Conservation (phyloP, 768 basidiomycete genomes). For the Epithele typhae region DNA sequence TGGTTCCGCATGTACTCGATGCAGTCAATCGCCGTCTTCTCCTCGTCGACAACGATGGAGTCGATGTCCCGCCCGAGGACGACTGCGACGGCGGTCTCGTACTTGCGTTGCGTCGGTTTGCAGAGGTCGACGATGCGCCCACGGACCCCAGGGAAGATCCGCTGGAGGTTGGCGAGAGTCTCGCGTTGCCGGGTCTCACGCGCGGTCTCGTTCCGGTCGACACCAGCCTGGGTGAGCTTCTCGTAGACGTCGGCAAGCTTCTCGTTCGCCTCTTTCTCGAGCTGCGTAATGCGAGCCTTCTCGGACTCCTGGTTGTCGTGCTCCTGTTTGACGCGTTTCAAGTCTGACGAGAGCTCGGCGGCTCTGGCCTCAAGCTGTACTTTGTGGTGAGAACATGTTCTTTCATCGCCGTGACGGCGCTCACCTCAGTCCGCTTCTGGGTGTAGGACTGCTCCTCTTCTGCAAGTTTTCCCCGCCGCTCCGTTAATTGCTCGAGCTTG, state of each 20-base stretch:
- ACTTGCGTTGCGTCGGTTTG: conserved; percentile 90
- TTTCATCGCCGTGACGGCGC: too few species aligned
- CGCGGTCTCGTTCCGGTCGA: conserved; percentile 84
- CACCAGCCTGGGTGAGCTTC: conserved; percentile 85
- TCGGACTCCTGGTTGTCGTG: conserved; percentile 85
- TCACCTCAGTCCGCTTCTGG: conserved; percentile 56
- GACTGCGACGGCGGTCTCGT: conserved; percentile 87
- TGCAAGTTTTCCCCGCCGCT: conserved; percentile 49
- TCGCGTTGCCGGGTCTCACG: conserved; percentile 83
- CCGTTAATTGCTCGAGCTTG: conserved; percentile 59
- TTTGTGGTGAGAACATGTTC: too few species aligned
- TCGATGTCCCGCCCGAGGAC: conserved; percentile 94
- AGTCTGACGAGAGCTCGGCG: conserved; percentile 49
- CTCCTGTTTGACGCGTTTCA: conserved; percentile 67
- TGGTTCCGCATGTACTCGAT: conserved; percentile 98
- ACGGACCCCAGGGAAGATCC: conserved; percentile 90
- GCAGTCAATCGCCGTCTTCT: conserved; percentile 95
- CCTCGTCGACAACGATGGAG: conserved; percentile 93
- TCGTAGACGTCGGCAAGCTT: conserved; percentile 79
- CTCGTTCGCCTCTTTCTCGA: conserved; percentile 89
- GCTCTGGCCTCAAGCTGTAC: conserved; percentile 59
- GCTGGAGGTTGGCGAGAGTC: conserved; percentile 74
- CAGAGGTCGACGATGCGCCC: conserved; percentile 93
- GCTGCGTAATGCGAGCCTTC: conserved; percentile 78
- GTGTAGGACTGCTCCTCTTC: conserved; percentile 49